These are phyloP conservation scores for Zanthoxylum bungeanum DNA, from an alignment of 345 rosid genomes.

Conservation along the genomic window DNA sequence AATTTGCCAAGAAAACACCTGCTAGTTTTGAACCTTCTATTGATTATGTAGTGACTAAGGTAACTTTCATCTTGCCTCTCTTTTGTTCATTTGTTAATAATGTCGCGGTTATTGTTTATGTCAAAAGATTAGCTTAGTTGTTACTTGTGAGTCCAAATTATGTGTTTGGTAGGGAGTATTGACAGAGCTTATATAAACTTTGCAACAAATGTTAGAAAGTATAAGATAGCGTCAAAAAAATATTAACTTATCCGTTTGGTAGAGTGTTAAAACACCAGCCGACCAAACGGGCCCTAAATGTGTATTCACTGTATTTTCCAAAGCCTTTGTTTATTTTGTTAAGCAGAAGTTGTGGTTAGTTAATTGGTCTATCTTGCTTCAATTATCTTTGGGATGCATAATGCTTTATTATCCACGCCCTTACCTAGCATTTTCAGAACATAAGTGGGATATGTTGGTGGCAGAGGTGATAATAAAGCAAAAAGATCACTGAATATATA, in stretches of 20 bases:
- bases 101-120: not conserved
- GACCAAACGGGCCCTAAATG: too few species aligned
- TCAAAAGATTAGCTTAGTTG: not conserved
- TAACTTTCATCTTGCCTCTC: constrained; percentile 21
- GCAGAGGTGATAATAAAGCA: not conserved
- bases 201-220: too few species aligned
- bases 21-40: constrained; percentile 99
- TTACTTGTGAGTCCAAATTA: not conserved
- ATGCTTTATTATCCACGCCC: not conserved
- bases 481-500: not conserved
- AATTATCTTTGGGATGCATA: not conserved
- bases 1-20: constrained; percentile 94
- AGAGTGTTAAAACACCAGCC: too few species aligned
- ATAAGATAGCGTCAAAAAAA: too few species aligned
- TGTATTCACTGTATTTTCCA: not conserved
- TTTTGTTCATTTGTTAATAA: not conserved
- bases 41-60: constrained; percentile 97
- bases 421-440: not conserved
- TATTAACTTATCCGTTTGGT: too few species aligned
- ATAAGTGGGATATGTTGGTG: not conserved
- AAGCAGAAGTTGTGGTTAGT: not conserved
- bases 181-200: too few species aligned
- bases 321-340: not conserved
- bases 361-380: not conserved
- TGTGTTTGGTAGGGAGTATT: too few species aligned